Evolutionary conservation across 2,329 filamentous ascomycete genomes (phyloP).

Genomic region (Penicillium sp.): DNA sequence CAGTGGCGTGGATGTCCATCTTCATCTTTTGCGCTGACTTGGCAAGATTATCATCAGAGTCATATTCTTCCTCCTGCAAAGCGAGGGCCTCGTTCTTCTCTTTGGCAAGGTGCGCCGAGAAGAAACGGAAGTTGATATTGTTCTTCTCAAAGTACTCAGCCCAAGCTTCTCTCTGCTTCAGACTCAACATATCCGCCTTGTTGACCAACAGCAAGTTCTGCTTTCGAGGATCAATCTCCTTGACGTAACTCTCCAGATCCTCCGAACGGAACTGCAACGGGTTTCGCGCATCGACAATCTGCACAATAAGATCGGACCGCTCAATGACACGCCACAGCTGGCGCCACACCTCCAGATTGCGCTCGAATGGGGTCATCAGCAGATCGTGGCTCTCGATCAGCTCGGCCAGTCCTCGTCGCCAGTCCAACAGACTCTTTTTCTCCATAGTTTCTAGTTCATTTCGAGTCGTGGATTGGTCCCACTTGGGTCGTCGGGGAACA

Average conservation of each 20-base stretch:
- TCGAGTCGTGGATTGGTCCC: slow-evolving; percentile 82
- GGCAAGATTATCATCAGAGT: slow-evolving; percentile 45
- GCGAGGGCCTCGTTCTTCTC: slow-evolving; percentile 75
- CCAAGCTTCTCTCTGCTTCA: slow-evolving; percentile 77
- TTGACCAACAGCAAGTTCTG: slow-evolving; percentile 91
- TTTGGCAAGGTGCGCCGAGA: slow-evolving; percentile 89
- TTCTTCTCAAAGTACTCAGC: slow-evolving; percentile 78
- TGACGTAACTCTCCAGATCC: slow-evolving; percentile 90
- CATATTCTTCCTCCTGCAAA: slow-evolving; percentile 46
- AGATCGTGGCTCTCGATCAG: slow-evolving; percentile 91
- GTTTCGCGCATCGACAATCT: slow-evolving; percentile 97
- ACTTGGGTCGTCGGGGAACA: slow-evolving; percentile 83
- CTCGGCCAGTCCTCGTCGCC: slow-evolving; percentile 87
- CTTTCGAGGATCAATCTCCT: slow-evolving; percentile 84
- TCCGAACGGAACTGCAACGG: slow-evolving; percentile 91
- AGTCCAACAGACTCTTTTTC: slow-evolving; percentile 76
- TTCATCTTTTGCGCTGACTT: slow-evolving; percentile 47
- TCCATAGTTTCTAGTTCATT: slow-evolving; percentile 77
- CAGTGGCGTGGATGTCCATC: slow-evolving; percentile 33
- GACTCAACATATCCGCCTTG: slow-evolving; percentile 98
- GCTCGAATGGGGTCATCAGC: slow-evolving; percentile 95
- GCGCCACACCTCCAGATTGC: slow-evolving; percentile 96
- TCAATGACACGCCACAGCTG: slow-evolving; percentile 98
- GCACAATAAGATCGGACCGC: slow-evolving; percentile 88
- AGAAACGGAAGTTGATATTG: slow-evolving; percentile 89